phyloP scores from a whole-genome alignment of 2,329 filamentous ascomycete genomes.

The Macrophomina pseudophaseolina region DNA sequence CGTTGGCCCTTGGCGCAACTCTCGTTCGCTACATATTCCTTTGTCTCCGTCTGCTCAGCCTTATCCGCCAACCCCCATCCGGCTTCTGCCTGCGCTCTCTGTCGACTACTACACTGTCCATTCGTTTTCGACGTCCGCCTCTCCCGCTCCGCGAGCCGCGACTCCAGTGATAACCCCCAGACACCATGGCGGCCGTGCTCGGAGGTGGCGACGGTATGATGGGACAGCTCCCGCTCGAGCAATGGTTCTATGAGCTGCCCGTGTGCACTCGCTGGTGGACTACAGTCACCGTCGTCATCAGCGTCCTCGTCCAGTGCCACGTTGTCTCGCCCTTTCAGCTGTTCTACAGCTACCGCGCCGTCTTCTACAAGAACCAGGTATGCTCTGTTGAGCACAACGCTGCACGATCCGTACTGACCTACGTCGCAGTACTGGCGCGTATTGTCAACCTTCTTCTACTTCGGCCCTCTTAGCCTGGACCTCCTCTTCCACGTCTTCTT shows the following conservation, averaged over 20 bases:
- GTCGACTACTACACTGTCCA: background rate
- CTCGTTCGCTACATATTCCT: background rate
- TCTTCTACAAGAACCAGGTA: conserved; percentile 92
- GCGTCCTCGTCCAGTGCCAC: conserved; percentile 89
- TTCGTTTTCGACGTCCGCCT: background rate
- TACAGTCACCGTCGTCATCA: conserved; percentile 84
- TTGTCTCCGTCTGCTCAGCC: background rate
- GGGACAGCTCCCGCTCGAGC: conserved; percentile 79
- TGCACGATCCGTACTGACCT: background rate
- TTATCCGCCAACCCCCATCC: background rate
- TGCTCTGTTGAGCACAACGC: conserved; percentile 33
- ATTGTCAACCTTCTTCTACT: conserved; percentile 96
- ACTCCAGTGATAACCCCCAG: background rate
- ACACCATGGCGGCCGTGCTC: conserved; percentile 53
- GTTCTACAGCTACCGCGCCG: conserved; percentile 93
- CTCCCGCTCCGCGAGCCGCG: conserved; percentile 10
- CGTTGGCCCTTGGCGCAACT: conserved; percentile 12
- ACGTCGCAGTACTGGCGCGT: conserved; percentile 84
- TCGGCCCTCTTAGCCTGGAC: conserved; percentile 91
- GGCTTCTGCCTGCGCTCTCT: background rate
- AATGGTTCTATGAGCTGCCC: conserved; percentile 99
- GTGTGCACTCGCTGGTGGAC: conserved; percentile 97
- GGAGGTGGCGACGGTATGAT: conserved; percentile 49
- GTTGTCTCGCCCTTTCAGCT: conserved; percentile 92
- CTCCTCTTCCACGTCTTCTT: conserved; percentile 98